A percentile compares a stretch with the other conserved stretches of the same genome.
phyloP scores from a whole-genome alignment of 2,329 filamentous ascomycete genomes.

The Botrytis hyacinthi region DNA sequence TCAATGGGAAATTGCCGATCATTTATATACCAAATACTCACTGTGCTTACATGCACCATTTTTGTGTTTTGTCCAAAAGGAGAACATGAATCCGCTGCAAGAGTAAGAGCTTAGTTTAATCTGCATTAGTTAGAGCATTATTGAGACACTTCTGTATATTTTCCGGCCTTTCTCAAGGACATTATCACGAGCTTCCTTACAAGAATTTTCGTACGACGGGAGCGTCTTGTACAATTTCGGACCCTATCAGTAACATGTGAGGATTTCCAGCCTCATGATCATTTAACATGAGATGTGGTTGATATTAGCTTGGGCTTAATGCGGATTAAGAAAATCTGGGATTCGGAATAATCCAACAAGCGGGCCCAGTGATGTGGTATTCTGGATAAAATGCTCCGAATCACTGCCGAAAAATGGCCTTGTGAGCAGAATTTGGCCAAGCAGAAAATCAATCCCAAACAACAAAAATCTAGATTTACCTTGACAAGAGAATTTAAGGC shows the following conservation, averaged over 20 bases:
- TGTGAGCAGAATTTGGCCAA: conserved; percentile 18
- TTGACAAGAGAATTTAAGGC: background rate
- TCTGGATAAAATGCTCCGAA: conserved; percentile 13
- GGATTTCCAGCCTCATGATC: conserved; percentile 19
- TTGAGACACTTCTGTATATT: background rate
- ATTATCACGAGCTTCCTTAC: conserved; percentile 11
- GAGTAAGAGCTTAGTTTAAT: background rate
- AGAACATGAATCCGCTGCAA: background rate
- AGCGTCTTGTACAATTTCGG: background rate
- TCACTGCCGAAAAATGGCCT: conserved; percentile 21
- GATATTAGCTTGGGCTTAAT: conserved; percentile 11
- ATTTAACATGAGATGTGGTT: conserved; percentile 11
- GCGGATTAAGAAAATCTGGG: conserved; percentile 5
- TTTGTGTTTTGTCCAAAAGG: background rate
- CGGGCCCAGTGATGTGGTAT: conserved; percentile 16
- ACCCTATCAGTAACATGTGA: conserved; percentile 8
- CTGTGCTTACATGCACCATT: background rate
- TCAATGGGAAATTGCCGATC: background rate
- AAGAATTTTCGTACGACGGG: background rate
- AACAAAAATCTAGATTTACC: background rate
- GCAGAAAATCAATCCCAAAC: conserved; percentile 6
- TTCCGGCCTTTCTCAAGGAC: background rate
- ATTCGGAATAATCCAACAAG: conserved; percentile 17
- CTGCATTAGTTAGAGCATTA: background rate
- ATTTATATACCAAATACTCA: background rate